Conservation (phyloP, 441 rosid genomes). For the Breynia disticha region DNA sequence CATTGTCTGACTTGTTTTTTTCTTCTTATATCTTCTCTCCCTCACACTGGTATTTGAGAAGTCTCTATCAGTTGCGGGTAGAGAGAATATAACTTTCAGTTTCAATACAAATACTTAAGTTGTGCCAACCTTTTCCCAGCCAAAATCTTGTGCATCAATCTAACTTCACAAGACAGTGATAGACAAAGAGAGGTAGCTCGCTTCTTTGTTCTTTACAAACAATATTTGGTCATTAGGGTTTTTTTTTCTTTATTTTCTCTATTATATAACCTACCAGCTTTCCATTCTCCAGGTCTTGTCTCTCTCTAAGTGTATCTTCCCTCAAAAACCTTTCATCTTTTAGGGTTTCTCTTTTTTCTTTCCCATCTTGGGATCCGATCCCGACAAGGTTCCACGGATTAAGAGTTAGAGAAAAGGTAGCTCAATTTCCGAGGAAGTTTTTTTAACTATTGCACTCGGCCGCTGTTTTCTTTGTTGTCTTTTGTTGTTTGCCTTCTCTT, state of each 20-base stretch:
- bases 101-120: background rate
- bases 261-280: constrained; percentile 15
- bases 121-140: constrained; percentile 38
- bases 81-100: constrained; percentile 14
- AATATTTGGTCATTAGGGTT: constrained; percentile 33
- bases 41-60: background rate
- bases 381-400: constrained; percentile 23
- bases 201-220: constrained; percentile 11
- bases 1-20: constrained; percentile 6
- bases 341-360: background rate
- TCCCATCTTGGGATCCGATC: constrained; percentile 42
- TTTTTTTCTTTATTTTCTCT: background rate
- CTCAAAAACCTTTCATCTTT: constrained; percentile 8
- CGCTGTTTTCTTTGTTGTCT: background rate
- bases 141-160: constrained; percentile 52
- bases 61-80: constrained; percentile 57
- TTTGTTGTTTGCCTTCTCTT: constrained; percentile 8
- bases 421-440: constrained; percentile 32
- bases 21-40: background rate
- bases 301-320: background rate
- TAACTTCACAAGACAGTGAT: constrained; percentile 33
- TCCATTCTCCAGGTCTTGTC: constrained; percentile 23
- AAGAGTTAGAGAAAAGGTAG: constrained; percentile 6
- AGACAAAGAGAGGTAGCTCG: constrained; percentile 32
- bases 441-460: background rate